Evolutionary conservation across 768 basidiomycete genomes (phyloP), one percentile per base, ranked within the genome.

Genomic region (Leucosporidium creatinivorum): DNA sequence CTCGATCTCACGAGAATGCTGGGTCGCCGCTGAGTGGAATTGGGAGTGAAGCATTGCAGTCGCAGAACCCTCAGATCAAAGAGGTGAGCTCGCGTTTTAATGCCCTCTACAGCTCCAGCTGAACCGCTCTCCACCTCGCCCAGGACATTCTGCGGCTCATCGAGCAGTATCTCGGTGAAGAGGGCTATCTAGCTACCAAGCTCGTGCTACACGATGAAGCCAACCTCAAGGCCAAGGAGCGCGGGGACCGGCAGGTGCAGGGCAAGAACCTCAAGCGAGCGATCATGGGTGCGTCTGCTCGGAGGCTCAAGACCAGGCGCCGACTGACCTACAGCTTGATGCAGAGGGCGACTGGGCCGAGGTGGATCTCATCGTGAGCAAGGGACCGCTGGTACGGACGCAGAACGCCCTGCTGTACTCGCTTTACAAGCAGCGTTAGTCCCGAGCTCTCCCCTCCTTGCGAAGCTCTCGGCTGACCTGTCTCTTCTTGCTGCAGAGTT

Each of bases 351-450:
- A 60, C 17, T 78, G 74, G 63, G 64, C 74, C 10, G 65, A 69
- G 51, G 62, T 77, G 26, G 77, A 77, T 54, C 64, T 57, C 7
- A 49, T 78, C 10, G 54, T 77, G 3, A 65, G 66, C 47, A 65
- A 64, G 56, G 39, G 39, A 44, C 72, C 74, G 13, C 67, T 69
- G 47, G 67, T 73, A 13, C 74, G 76, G 51, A 75, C 73, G 18
- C 75, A 76, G 57, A 75, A 74, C 52, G 75, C 77, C 3, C 75
- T 77, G 61, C 56, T 77, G 55, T 78, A 76, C 66, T 69, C 76
- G 49, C 70, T 76, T 52, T 77, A 75, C 62, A 62, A 76, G 6
- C 77, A 78, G 50, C 77, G 56, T 57, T 31, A 57, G 56, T 31
- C 23, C 33, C 18, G 6, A n/a, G n/a, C 39, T 13, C 39, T 36